Conservation (phyloP, 805 yeast species). For the Candida vaughaniae region DNA sequence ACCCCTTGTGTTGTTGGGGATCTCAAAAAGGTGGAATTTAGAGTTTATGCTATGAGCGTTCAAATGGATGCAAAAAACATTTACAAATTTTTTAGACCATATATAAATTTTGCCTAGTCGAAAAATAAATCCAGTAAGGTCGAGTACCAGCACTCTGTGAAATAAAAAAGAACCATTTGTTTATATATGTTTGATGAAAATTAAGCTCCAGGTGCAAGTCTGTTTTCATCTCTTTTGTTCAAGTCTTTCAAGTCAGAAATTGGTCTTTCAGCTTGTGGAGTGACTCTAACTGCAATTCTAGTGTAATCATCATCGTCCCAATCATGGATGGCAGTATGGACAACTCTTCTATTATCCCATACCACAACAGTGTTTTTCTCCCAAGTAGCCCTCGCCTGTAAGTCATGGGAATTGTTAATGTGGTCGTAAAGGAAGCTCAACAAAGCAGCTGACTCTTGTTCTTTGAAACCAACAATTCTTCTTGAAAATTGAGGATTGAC, state of each 20-base stretch:
- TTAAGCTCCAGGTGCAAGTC: too few relatives aligned
- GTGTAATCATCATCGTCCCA: slow-evolving; percentile 28
- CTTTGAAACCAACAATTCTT: slow-evolving; percentile 36
- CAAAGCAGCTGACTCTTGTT: slow-evolving; percentile 35
- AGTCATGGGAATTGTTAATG: slow-evolving; percentile 33
- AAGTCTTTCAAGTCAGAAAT: slow-evolving; percentile 34
- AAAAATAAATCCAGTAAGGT: too few relatives aligned
- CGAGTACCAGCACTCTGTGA: too few relatives aligned
- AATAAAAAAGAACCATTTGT: too few relatives aligned
- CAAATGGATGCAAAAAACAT: slow-evolving; percentile 5
- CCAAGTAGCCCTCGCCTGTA: slow-evolving; percentile 38
- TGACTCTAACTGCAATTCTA: slow-evolving; percentile 36
- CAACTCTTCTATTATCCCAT: slow-evolving; percentile 41
- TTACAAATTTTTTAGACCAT: too few relatives aligned
- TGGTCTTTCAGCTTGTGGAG: slow-evolving; percentile 42
- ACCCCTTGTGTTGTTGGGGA: too few relatives aligned
- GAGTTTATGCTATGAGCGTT: too few relatives aligned
- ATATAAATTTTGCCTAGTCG: too few relatives aligned
- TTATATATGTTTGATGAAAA: too few relatives aligned
- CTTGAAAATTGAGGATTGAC: slow-evolving; percentile 36
- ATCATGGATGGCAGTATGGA: slow-evolving; percentile 36
- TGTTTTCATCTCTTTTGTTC: slow-evolving; percentile 27
- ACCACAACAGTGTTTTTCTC: slow-evolving; percentile 36
- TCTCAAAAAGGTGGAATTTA: too few relatives aligned
- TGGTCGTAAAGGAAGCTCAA: slow-evolving; percentile 34